Percentiles rank a stretch among this genome's conserved stretches.
Evolutionary conservation across 768 basidiomycete species (phyloP).

Genomic region (Aureoboletus auriporus): DNA sequence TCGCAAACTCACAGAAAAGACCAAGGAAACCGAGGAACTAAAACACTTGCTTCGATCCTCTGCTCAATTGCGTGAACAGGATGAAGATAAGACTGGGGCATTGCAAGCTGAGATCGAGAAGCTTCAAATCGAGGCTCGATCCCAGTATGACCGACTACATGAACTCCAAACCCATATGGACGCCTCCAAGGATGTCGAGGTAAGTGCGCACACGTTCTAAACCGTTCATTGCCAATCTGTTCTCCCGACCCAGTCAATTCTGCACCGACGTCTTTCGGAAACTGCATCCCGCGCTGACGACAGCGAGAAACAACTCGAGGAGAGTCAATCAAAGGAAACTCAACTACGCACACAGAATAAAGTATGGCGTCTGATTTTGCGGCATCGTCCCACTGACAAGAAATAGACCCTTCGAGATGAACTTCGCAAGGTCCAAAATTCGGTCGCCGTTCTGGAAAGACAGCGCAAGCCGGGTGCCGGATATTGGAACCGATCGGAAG

Average conservation of each 20-base stretch:
- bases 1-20: conserved; percentile 73
- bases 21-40: conserved; percentile 71
- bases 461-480: conserved; percentile 93
- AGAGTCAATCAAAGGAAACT: conserved; percentile 62
- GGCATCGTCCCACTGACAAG: conserved; percentile 1
- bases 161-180: conserved; percentile 51
- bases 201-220: conserved; percentile 27
- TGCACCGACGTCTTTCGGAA: conserved; percentile 47
- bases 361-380: conserved; percentile 37
- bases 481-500: conserved; percentile 66
- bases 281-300: conserved; percentile 43
- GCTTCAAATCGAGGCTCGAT: conserved; percentile 44
- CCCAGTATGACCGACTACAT: conserved; percentile 49
- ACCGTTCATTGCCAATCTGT: background rate
- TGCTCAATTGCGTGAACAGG: conserved; percentile 56
- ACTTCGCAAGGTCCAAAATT: conserved; percentile 91
- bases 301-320: conserved; percentile 70
- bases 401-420: conserved; percentile 85
- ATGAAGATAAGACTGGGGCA: conserved; percentile 46
- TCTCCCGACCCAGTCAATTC: conserved; percentile 35
- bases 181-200: conserved; percentile 58
- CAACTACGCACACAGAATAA: conserved; percentile 77
- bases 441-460: conserved; percentile 82
- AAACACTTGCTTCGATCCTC: conserved; percentile 54
- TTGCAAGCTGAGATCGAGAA: conserved; percentile 54